Conservation (phyloP, 306 rosid genomes). For the Inga leiocalycina region DNA sequence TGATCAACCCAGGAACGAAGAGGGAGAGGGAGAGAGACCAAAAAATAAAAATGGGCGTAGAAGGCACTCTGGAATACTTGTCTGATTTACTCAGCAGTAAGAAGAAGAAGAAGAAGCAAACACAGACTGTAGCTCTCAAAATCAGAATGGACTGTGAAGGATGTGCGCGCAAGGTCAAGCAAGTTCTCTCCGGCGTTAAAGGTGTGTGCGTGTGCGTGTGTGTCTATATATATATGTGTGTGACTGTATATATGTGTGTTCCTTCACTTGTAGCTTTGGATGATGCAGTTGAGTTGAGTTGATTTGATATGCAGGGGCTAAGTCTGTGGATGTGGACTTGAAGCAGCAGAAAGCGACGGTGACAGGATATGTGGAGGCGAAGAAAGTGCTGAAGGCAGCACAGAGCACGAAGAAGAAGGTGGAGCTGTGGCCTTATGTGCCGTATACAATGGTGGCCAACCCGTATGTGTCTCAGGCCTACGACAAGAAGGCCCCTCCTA, state of each 20-base stretch:
- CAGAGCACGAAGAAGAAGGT: constrained; percentile 91
- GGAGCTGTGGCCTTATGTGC: constrained; percentile 95
- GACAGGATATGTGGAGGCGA: constrained; percentile 80
- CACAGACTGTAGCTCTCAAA: constrained; percentile 79
- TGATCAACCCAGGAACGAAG: background rate
- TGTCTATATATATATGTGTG: no score
- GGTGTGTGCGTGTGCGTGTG: constrained; percentile 37
- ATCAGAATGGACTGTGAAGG: constrained; percentile 98
- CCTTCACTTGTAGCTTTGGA: background rate
- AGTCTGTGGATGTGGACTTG: constrained; percentile 83
- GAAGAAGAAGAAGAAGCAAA: constrained; percentile 77
- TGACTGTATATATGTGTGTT: no score
- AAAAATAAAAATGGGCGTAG: constrained; percentile 65
- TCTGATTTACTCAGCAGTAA: constrained; percentile 56
- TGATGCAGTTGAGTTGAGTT: background rate
- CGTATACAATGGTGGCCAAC: constrained; percentile 70
- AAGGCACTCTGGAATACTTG: constrained; percentile 81
- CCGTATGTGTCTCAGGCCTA: constrained; percentile 83
- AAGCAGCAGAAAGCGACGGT: constrained; percentile 95
- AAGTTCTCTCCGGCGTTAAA: constrained; percentile 82
- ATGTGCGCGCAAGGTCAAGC: constrained; percentile 84
- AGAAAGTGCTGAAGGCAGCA: constrained; percentile 94
- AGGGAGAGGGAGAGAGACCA: background rate
- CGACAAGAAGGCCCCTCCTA: constrained; percentile 97
- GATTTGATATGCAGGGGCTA: constrained; percentile 58